Evolutionary conservation across 225 moss, liverwort and hornwort genomes (phyloP), one percentile per base, ranked within the genome.

Genomic region (Antitrichia curtipendula): DNA sequence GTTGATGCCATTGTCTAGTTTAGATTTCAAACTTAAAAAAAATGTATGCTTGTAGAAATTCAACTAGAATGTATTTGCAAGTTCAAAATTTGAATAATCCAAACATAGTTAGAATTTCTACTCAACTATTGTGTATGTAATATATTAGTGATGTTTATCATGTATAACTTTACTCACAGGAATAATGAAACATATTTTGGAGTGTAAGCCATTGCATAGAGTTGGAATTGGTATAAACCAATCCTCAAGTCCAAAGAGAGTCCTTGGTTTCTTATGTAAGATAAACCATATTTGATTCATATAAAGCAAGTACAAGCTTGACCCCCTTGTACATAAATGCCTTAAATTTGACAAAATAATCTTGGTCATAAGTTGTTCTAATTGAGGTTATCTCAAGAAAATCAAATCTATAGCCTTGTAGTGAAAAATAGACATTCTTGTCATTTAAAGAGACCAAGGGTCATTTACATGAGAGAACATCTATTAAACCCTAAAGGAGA

Each of bases 131-230:
- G 32, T 21, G 3, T 34, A 75, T 75, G 32, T 21, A 4, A 50
- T 32, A 12, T 32, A 50, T 50, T 32, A 32, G 8, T 50, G 20
- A 32, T 32, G 50, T 2, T 75, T 76, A 53, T 2, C 0, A 0
- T 52, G 1, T 2, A 8, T 21, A 34, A 36, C 6, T 50, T 34
- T 6, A 75, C 1, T 47, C 3, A 52, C 0, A 76, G 0, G 4
- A 53, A 4, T 53, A 6, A 4, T 76, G 7, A 53, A 53, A 53
- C 6, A 53, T n/a, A 24, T 23, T 36, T 76, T 53, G 2, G 5
- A 76, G 6, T 76, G 6, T 36, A 53, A 76, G 24, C 6, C 13
- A 52, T 76, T 36, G 15, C 2, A 76, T 76, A 3, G 15, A 36
- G 24, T 53, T 53, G 50, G 50, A 34, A 75, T 75, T 75, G 22